These are phyloP conservation scores for Lathyrus tuberosus DNA, from an alignment of 306 rosid genomes.

Conservation along the genomic window DNA sequence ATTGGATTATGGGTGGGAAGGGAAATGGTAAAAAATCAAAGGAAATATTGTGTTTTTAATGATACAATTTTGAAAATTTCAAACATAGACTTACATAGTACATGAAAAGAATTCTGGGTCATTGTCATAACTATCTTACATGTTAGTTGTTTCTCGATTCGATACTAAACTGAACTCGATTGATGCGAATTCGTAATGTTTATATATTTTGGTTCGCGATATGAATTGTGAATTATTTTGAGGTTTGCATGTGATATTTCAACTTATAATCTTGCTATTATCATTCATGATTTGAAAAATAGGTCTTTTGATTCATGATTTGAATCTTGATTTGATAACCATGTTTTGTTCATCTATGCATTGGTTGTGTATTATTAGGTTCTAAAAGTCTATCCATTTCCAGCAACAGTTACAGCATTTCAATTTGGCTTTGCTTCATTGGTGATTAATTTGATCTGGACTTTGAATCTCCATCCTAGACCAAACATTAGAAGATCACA, in stretches of 20 bases:
- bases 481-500: slow-evolving; percentile 61
- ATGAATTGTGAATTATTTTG: background rate
- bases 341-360: slow-evolving; percentile 17
- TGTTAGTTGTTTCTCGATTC: background rate
- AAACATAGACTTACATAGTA: slow-evolving; percentile 8
- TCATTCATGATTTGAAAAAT: background rate
- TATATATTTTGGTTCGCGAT: background rate
- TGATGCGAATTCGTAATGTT: background rate
- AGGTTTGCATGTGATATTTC: background rate
- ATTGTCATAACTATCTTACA: background rate
- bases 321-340: background rate
- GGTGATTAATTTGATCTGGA: slow-evolving; percentile 64
- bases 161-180: background rate
- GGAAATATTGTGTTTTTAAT: background rate
- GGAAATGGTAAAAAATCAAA: background rate
- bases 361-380: slow-evolving; percentile 56
- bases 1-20: slow-evolving; percentile 25
- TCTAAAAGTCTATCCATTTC: slow-evolving; percentile 89
- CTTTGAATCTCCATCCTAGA: slow-evolving; percentile 56
- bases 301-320: background rate
- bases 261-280: background rate
- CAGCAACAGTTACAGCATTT: slow-evolving; percentile 77
- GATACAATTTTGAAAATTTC: slow-evolving; percentile 21
- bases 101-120: slow-evolving; percentile 9
- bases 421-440: slow-evolving; percentile 58